These are phyloP conservation scores for Boletellus deceptivus DNA, from an alignment of 1,284 basidiomycete genomes.

Conservation along the genomic window DNA sequence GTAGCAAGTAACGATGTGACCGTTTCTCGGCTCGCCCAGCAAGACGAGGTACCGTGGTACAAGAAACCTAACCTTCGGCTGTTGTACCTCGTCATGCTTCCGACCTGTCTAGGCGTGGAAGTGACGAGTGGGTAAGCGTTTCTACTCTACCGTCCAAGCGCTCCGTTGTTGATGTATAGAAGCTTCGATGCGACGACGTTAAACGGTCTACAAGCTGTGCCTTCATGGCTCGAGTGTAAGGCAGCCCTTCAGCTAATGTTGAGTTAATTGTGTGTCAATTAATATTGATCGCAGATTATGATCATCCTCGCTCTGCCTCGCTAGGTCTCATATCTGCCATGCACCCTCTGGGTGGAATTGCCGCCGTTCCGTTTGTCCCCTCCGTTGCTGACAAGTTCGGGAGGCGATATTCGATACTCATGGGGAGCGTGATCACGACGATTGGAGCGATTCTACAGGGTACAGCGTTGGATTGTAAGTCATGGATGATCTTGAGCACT, in stretches of 20 bases:
- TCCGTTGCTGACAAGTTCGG: slow-evolving; percentile 10
- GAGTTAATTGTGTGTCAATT: not conserved
- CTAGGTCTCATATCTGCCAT: slow-evolving; percentile 13
- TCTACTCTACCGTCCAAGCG: too few relatives aligned
- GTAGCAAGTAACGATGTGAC: slow-evolving; percentile 31
- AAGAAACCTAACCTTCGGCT: slow-evolving; percentile 36
- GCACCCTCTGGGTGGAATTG: slow-evolving; percentile 12
- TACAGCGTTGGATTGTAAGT: slow-evolving; percentile 10
- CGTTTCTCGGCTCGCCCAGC: slow-evolving; percentile 45
- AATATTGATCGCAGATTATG: slow-evolving; percentile 9
- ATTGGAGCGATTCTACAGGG: slow-evolving; percentile 13
- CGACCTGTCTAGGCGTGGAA: slow-evolving; percentile 59
- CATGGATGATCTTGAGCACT: not conserved
- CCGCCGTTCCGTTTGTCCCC: slow-evolving; percentile 12
- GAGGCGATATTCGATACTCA: slow-evolving; percentile 13
- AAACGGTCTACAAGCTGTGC: not conserved
- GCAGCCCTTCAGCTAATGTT: not conserved
- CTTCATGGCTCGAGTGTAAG: slow-evolving; percentile 14
- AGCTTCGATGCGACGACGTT: not conserved
- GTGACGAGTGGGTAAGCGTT: slow-evolving; percentile 39
- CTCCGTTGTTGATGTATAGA: not conserved
- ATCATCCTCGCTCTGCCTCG: slow-evolving; percentile 14
- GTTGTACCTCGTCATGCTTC: slow-evolving; percentile 50
- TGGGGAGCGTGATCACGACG: slow-evolving; percentile 4
- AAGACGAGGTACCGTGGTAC: slow-evolving; percentile 56